Base-by-base conservation (phyloP, 208 protist species). In the Tetramitus jugosus region DNA sequence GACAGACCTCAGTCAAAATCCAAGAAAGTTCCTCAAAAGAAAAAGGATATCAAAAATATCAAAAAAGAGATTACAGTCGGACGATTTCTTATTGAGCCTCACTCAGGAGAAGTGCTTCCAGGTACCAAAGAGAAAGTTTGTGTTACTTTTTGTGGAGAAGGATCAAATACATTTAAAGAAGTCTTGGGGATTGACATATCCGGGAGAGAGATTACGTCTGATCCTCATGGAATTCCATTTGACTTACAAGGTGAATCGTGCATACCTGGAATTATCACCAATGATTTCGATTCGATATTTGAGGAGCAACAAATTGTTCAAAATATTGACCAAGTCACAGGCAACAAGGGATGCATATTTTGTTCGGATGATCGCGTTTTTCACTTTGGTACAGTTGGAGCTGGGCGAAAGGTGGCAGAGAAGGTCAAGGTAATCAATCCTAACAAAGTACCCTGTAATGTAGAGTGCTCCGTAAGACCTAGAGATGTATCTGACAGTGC, bases 281-380 rank as follows among this genome's bases (percentile, higher is more conserved):
- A 81, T n/a, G 89, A 98, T 81, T 87, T 96, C 64, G 81, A 86
- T 13, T 89, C 88, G 33, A 95, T 98, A 76, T 98, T 98, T 82
- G 96, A 98, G 86, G 96, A 98, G 88, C 95, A 97, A 87, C 87
- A 92, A 75, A 86, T 97, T 17, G 89, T 95, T 26, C 85, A 84
- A 71, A 86, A 86, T 42, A 86, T 95, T 2, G 86, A 92, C 40
- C 84, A 83, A 33, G 68, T 84, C 1, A 7, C 29, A 3, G 31
- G 26, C 29, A 8, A 31, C 29, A 31, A 37, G 1, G 77, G 84
- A 26, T 88, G 88, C 35, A 90, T 90, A 10, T 98, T 92, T 86
- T 87, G 90, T 67, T 85, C 85, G 43, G 91, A 96, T 75, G 92
- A 96, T 72, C 83, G 89, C 39, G 60, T 89, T 45, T 97, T 98